Conservation (phyloP, 345 rosid species). For the Heritiera littoralis region DNA sequence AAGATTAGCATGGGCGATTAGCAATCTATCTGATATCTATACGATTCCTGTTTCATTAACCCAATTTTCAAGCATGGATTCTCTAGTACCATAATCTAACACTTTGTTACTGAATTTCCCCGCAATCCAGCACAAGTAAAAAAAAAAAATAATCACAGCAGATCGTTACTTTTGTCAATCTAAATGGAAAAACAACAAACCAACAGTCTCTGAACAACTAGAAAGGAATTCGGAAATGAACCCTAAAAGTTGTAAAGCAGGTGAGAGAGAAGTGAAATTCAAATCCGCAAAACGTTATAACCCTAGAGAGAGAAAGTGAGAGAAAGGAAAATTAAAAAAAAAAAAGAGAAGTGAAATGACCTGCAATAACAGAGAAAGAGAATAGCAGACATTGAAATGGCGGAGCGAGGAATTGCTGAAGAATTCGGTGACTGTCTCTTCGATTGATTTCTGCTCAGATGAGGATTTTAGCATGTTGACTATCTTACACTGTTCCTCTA, state of each 20-base stretch:
- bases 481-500: slow-evolving; percentile 53
- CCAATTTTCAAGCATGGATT: not conserved
- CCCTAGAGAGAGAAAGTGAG: not conserved
- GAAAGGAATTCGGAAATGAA: not conserved
- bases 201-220: not conserved
- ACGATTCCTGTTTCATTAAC: not conserved
- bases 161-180: not conserved
- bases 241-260: slow-evolving; percentile 6
- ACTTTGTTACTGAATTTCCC: not conserved
- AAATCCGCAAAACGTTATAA: slow-evolving; percentile 4
- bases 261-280: not conserved
- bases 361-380: slow-evolving; percentile 62
- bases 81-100: not conserved
- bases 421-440: slow-evolving; percentile 57
- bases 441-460: slow-evolving; percentile 55
- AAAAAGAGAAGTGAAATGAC: slow-evolving; percentile 18
- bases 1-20: not conserved
- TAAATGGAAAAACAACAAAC: not conserved
- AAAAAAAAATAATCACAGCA: not conserved
- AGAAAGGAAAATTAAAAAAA: not conserved
- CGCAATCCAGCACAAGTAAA: not conserved
- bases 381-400: slow-evolving; percentile 50
- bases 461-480: slow-evolving; percentile 52
- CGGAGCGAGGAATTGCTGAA: slow-evolving; percentile 49
- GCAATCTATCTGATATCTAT: not conserved